Evolutionary conservation across 257 asterid genomes (phyloP), one percentile per base, ranked within the genome.

Genomic region (Schizonepeta tenuifolia): DNA sequence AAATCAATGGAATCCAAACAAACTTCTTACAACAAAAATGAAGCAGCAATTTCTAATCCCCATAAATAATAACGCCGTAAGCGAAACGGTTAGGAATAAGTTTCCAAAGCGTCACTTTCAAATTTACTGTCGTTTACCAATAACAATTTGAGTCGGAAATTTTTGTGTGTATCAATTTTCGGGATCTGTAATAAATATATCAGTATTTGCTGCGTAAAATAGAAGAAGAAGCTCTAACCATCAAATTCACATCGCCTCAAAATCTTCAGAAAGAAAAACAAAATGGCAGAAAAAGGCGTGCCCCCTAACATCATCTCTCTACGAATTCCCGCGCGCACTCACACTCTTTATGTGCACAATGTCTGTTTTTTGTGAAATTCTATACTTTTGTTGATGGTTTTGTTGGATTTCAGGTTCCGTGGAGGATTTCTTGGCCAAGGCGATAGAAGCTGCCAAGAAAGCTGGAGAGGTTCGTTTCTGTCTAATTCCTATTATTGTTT

Each of bases 401-500:
- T 33, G 11, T 50, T 41, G 70, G 51, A 36, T 74, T 76, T 76
- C 83, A 80, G 90, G 75, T 77, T 83, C 86, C 68, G 65, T 78
- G 35, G 93, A 88, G 65, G 86, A 86, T 73, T 85, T 85, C 80
- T 75, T 86, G 75, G 76, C 84, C 65, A 80, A 53, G 73, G 96
- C 95, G 21, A 86, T 90, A 20, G 88, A 81, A 24, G 91, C 95
- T 28, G 96, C 96, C 17, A 82, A 83, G 71, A 84, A 49, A 79
- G 95, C 96, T 50, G 95, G 96, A 68, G 91, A 90, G 80, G 96
- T 88, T 65, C 73, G 71, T 77, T 65, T 64, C 66, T 40, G 9
- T 44, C 31, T 41, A 7, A 8, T 38, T 17, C 17, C 51, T 47
- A 15, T 40, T 17, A 47, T 17, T 65, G 49, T 50, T 64, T 24